These are phyloP conservation scores for Nakazawaea wickerhamii DNA, from an alignment of 805 yeast genomes.

Conservation along the genomic window DNA sequence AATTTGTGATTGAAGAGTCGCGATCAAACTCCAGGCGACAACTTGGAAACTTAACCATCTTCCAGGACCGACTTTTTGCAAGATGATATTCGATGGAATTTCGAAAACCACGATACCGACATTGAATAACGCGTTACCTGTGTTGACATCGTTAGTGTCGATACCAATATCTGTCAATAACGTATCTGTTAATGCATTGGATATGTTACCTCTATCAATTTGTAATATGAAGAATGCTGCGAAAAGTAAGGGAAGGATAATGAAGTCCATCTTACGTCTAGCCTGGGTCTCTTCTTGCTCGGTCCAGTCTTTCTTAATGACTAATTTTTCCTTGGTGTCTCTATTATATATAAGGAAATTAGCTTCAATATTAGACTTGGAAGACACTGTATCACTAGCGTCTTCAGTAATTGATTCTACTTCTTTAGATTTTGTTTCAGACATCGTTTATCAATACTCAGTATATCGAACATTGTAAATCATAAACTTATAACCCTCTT, in stretches of 20 bases:
- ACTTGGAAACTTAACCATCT: slow-evolving; percentile 58
- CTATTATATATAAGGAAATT: slow-evolving; percentile 7
- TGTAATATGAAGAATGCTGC: slow-evolving; percentile 38
- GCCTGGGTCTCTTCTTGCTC: slow-evolving; percentile 17
- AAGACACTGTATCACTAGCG: not conserved
- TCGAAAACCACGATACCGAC: slow-evolving; percentile 52
- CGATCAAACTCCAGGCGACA: slow-evolving; percentile 50
- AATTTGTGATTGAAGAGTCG: slow-evolving; percentile 45
- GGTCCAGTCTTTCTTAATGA: slow-evolving; percentile 15
- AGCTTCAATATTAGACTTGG: slow-evolving; percentile 21
- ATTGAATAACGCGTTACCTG: slow-evolving; percentile 50
- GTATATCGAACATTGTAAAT: not conserved
- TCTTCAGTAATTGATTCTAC: not conserved
- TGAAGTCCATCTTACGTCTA: slow-evolving; percentile 16
- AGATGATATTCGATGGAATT: slow-evolving; percentile 59
- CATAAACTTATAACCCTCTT: no score
- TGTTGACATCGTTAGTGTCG: slow-evolving; percentile 54
- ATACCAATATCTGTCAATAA: slow-evolving; percentile 45
- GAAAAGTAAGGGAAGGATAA: slow-evolving; percentile 14
- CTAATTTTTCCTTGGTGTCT: slow-evolving; percentile 11
- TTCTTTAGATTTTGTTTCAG: not conserved
- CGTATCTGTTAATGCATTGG: slow-evolving; percentile 54
- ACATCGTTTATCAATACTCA: not conserved
- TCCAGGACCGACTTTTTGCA: slow-evolving; percentile 62
- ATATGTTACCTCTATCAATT: slow-evolving; percentile 52